phyloP scores from a whole-genome alignment of 129 eudicot species.

The Flaveria trinervia region DNA sequence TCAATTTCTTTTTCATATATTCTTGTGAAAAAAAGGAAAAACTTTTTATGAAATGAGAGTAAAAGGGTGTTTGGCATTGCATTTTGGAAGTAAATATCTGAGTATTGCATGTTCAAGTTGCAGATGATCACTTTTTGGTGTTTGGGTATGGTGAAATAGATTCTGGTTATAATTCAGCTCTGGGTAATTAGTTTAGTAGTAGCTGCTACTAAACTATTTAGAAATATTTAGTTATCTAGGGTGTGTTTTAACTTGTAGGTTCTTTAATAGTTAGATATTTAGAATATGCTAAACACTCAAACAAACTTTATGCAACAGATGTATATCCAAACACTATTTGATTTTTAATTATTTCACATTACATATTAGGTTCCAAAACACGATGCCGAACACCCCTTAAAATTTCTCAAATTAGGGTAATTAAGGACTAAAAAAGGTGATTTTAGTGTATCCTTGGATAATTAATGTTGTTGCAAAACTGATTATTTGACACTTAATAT shows the following conservation, averaged over 20 bases:
- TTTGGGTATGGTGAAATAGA: background rate
- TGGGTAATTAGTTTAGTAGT: background rate
- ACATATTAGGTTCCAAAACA: background rate
- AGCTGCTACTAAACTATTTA: background rate
- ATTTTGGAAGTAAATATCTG: background rate
- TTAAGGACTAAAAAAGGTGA: background rate
- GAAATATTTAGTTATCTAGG: background rate
- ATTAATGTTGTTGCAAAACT: background rate
- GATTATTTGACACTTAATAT: background rate
- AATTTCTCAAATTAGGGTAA: background rate
- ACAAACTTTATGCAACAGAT: background rate
- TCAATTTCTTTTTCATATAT: background rate
- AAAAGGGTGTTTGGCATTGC: constrained; percentile 3
- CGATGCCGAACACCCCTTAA: background rate
- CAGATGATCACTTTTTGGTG: background rate
- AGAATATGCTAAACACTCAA: background rate
- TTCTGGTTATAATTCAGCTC: background rate
- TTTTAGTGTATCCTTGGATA: background rate
- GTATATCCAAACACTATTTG: background rate
- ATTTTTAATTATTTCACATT: background rate
- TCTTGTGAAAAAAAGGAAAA: background rate
- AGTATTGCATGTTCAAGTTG: background rate
- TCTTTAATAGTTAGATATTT: background rate
- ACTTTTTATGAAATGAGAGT: background rate
- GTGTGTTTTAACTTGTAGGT: background rate